phyloP scores from a whole-genome alignment of 2,329 filamentous ascomycete species.

The Hymenoscyphus albidus region DNA sequence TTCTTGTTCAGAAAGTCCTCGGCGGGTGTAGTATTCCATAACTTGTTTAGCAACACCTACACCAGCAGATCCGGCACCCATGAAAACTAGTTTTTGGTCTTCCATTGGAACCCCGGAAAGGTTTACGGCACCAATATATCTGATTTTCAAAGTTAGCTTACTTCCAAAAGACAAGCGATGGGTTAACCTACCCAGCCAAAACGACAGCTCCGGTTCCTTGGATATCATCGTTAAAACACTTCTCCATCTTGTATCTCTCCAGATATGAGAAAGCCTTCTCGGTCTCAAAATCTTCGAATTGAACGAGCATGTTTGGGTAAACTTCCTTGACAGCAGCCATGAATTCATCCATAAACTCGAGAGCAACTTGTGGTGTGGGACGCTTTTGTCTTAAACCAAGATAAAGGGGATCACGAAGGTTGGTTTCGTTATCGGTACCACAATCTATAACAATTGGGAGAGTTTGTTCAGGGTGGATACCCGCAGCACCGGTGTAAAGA shows the following conservation, averaged over 20 bases:
- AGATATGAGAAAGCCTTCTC: conserved; percentile 86
- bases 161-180: neutral
- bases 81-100: conserved; percentile 92
- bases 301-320: conserved; percentile 65
- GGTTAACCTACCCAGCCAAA: conserved; percentile 64
- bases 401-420: conserved; percentile 72
- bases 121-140: conserved; percentile 70
- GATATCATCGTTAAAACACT: conserved; percentile 98
- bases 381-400: conserved; percentile 85
- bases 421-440: conserved; percentile 63
- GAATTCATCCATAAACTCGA: conserved; percentile 94
- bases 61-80: conserved; percentile 92
- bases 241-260: conserved; percentile 86
- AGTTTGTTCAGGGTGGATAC: conserved; percentile 85
- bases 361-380: conserved; percentile 71
- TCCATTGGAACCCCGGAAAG: conserved; percentile 78
- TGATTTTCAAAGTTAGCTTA: conserved; percentile 33
- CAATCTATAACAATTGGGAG: conserved; percentile 66
- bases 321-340: conserved; percentile 85
- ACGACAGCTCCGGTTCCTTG: conserved; percentile 97
- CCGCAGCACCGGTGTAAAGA: conserved; percentile 91
- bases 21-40: conserved; percentile 92
- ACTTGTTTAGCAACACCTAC: conserved; percentile 98
- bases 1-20: conserved; percentile 81
- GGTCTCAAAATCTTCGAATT: conserved; percentile 98